These are phyloP conservation scores for Cercospora zeina DNA, from an alignment of 2,329 filamentous ascomycete genomes.

Conservation along the genomic window DNA sequence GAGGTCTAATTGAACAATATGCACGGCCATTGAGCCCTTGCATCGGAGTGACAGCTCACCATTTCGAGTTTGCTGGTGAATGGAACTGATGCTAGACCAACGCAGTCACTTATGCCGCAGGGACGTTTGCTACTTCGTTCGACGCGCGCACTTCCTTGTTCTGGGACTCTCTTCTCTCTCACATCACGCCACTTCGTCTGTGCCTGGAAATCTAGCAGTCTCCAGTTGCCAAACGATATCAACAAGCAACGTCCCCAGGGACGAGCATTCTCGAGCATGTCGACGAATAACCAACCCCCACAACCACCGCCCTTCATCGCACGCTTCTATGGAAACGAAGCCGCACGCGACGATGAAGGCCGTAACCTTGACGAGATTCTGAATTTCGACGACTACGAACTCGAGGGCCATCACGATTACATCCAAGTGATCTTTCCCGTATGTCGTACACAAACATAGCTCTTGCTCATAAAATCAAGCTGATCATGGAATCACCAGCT, in stretches of 20 bases:
- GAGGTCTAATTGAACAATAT: background rate
- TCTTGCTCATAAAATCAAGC: background rate
- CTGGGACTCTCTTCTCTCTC: background rate
- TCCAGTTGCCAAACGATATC: background rate
- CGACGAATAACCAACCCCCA: background rate
- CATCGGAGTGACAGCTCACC: background rate
- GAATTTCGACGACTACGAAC: constrained; percentile 40
- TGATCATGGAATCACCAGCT: constrained; percentile 36
- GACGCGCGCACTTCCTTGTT: background rate
- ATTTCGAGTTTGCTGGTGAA: background rate
- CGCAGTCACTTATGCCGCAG: background rate
- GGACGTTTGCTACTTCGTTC: background rate
- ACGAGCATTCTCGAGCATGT: background rate
- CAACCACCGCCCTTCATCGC: constrained; percentile 33
- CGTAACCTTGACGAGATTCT: constrained; percentile 53
- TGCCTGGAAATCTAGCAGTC: background rate
- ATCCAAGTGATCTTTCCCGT: constrained; percentile 58
- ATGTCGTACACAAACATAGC: background rate
- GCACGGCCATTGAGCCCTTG: background rate
- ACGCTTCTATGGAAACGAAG: constrained; percentile 52
- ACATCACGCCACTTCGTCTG: background rate
- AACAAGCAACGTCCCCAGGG: background rate
- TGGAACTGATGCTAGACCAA: background rate
- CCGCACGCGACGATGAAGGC: constrained; percentile 33
- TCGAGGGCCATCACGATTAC: constrained; percentile 56